phyloP scores from a whole-genome alignment of 73 alveolate genomes.

The Tetrahymena malaccensis region DNA sequence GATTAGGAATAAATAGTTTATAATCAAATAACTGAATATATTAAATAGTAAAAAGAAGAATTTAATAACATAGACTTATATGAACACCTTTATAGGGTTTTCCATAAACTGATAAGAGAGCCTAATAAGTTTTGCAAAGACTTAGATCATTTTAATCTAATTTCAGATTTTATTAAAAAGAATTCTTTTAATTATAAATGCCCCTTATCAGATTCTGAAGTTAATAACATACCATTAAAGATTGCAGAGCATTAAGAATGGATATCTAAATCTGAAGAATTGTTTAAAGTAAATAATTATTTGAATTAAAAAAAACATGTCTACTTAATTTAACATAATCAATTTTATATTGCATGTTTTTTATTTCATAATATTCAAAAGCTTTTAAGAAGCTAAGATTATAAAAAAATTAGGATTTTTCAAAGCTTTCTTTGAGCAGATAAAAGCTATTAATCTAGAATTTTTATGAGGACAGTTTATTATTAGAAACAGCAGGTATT shows the following conservation, averaged over 20 bases:
- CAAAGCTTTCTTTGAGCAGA: not conserved
- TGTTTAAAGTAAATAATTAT: not conserved
- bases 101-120: not conserved
- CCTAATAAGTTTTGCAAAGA: conserved; percentile 4
- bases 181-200: conserved; percentile 32
- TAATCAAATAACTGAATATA: not conserved
- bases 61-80: not conserved
- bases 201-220: conserved; percentile 37
- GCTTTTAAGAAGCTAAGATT: not conserved
- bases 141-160: conserved; percentile 2
- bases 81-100: not conserved
- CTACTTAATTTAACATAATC: conserved; percentile 5
- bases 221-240: conserved; percentile 13
- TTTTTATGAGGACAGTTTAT: conserved; percentile 45
- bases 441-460: not conserved
- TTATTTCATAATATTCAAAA: no score
- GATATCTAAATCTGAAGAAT: conserved; percentile 8
- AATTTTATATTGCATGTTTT: not conserved
- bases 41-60: not conserved
- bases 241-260: conserved; percentile 37
- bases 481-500: conserved; percentile 77
- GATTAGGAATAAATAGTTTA: not conserved
- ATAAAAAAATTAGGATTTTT: not conserved
- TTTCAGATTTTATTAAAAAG: conserved; percentile 36
- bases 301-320: conserved; percentile 1